Evolutionary conservation across 768 basidiomycete genomes (phyloP), one percentile per base, ranked within the genome.

Genomic region (Xerocomellus intermedius): DNA sequence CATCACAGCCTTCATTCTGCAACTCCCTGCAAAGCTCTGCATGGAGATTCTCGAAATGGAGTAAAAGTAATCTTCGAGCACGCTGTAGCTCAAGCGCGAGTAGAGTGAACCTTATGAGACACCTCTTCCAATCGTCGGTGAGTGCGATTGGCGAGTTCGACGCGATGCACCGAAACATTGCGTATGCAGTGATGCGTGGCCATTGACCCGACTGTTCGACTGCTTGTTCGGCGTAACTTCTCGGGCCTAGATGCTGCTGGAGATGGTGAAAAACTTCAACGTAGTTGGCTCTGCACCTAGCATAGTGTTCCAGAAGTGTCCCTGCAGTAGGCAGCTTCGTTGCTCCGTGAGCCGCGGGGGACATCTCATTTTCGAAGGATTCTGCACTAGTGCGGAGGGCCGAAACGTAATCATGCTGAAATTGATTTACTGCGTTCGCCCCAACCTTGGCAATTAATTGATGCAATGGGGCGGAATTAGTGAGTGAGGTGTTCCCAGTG

Each of bases 21-120:
- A 69, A 14, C 30, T 72, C 69, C 42, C 33, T 67, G 33, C 42
- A 59, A 16, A 75, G 64, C 2, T 75, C 75, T 5, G 71, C 70
- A 8, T 41, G 48, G 8, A 64, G 67, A 12, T 58, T 43, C 8
- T 57, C 52, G 6, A 55, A 51, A 9, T 54, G 56, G 32, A 72
- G 52, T n/a, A 48, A 54, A 47, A 74, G 46, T 14, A 77, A 48
- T 28, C 30, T 30, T 30, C 30, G 30, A 12, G 30, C 30, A 30
- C 30, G 30, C 30, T 30, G 30, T 30, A 30, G 65, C 14, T 63
- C 56, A 1, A 77, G 52, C 19, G 69, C 52, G 4, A 61, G 54
- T 45, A 66, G 57, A 8, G 70, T 69, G 16, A 77, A 56, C 19
- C 16, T 17, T 16, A 66, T 57, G 14, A 79, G 57, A 55, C 52